A percentile compares a stretch with the other conserved stretches of the same genome.
Conservation (phyloP, 208 protist genomes). For the Leishmania mexicana region DNA sequence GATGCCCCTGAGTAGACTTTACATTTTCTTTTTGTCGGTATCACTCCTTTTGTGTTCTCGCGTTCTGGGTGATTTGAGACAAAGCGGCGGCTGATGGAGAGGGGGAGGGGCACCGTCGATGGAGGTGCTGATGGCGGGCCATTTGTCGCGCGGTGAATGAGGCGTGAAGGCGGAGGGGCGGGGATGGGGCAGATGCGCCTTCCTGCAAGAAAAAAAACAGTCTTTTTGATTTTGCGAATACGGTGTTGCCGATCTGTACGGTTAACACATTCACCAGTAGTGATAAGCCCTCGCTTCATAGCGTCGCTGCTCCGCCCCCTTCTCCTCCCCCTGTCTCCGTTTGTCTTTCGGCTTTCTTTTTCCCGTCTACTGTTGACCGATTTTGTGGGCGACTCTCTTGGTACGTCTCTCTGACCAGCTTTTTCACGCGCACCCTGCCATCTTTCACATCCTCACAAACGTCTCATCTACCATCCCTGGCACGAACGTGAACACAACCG, state of each 20-base stretch:
- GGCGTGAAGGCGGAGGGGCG: neutral
- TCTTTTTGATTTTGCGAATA: neutral
- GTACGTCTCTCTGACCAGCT: neutral
- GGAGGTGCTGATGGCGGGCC: neutral
- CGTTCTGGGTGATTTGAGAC: neutral
- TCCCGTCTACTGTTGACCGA: neutral
- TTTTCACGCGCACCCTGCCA: neutral
- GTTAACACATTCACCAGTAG: neutral
- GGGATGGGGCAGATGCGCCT: neutral
- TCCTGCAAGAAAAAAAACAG: neutral
- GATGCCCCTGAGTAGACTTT: neutral
- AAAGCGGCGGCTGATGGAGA: neutral
- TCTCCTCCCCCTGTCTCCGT: neutral
- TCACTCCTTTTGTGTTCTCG: neutral
- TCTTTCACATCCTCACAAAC: neutral
- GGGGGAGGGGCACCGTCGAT: no score
- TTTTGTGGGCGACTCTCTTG: neutral
- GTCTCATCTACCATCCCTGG: neutral
- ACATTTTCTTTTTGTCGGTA: neutral
- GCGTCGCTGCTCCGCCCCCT: neutral
- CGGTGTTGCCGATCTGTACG: neutral
- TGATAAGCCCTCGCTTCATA: neutral
- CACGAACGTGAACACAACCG: neutral
- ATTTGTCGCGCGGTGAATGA: neutral
- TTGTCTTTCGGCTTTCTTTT: slow-evolving; percentile 6